Base-by-base conservation (phyloP, 2,329 filamentous ascomycete genomes). In the Aspergillus puulaauensis region DNA sequence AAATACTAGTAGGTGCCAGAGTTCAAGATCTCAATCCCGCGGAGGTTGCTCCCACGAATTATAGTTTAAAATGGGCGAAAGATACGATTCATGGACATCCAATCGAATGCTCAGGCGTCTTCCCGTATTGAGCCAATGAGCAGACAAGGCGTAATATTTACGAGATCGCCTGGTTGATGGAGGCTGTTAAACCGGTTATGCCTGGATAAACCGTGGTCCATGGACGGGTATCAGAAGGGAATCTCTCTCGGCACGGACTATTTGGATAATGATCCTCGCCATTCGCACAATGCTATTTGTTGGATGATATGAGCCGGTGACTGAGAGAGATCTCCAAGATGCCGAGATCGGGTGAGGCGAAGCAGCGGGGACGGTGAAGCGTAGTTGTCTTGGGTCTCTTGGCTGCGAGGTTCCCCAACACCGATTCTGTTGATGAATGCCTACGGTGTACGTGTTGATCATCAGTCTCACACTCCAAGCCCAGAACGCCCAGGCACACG, bases 401-500 rank as follows among this genome's bases (percentile, higher is more conserved):
- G 52, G 44, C 44, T 41, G 52, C 31, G 35, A 27, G 24, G 31
- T 33, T 39, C 11, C n/a, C 19, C 47, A 17, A 19, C 4, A 37
- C 31, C 17, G 17, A 49, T 17, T 39, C 47, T n/a, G 21, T 11
- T 31, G 5, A 24, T 24, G 23, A 8, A 31, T 31, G 11, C 27
- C 21, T 21, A 21, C 21, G 21, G 6, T 24, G 23, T 1, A 24
- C 23, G 23, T 24, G 23, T 35, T 45, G 41, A 45, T 45, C 17
- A 39, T 33, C 11, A 17, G 40, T 53, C 51, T 37, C 19, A 19
- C 19, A 19, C 19, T 19, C 14, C 27, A 33, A 23, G 44, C 54
- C 40, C 51, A 27, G 39, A 50, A 40, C 12, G 41, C 47, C 44
- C 54, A 56, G 54, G 39, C 53, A 57, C 33, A 41, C n/a, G 31